Percentiles rank a stretch among this genome's conserved stretches.
Evolutionary conservation across 306 rosid genomes (phyloP).

Genomic region (Hippophae tibetana): DNA sequence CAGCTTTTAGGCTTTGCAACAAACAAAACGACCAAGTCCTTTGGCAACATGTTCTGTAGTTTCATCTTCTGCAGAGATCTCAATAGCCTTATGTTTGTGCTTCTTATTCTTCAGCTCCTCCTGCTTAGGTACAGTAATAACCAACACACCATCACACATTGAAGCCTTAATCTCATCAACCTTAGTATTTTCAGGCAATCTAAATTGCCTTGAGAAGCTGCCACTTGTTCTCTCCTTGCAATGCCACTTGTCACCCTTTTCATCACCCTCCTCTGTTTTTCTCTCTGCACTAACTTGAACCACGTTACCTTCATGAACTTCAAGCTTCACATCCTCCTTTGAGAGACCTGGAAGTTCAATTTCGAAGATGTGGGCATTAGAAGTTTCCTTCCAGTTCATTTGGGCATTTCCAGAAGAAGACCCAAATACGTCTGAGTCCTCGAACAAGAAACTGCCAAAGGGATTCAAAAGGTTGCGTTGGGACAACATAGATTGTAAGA

Average conservation of each 20-base stretch:
- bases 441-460: conserved; percentile 6
- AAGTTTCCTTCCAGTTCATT: conserved; percentile 58
- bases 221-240: conserved; percentile 44
- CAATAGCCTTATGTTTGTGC: conserved; percentile 16
- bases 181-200: conserved; percentile 45
- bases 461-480: conserved; percentile 19
- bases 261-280: conserved; percentile 13
- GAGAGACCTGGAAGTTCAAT: conserved; percentile 48
- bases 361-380: conserved; percentile 33
- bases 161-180: conserved; percentile 45
- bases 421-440: conserved; percentile 3
- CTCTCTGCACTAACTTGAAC: conserved; percentile 41
- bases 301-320: conserved; percentile 29
- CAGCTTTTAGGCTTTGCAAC: conserved; percentile 38
- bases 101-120: conserved; percentile 24
- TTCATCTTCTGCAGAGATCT: conserved; percentile 24
- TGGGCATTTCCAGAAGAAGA: conserved; percentile 8
- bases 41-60: conserved; percentile 17
- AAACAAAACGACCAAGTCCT: conserved; percentile 48
- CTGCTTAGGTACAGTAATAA: conserved; percentile 38
- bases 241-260: conserved; percentile 39
- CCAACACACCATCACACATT: conserved; percentile 44
- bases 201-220: conserved; percentile 29
- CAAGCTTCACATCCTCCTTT: conserved; percentile 49
- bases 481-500: conserved; percentile 25